phyloP scores from a whole-genome alignment of 2,329 filamentous ascomycete genomes.

The Fusarium palustre region DNA sequence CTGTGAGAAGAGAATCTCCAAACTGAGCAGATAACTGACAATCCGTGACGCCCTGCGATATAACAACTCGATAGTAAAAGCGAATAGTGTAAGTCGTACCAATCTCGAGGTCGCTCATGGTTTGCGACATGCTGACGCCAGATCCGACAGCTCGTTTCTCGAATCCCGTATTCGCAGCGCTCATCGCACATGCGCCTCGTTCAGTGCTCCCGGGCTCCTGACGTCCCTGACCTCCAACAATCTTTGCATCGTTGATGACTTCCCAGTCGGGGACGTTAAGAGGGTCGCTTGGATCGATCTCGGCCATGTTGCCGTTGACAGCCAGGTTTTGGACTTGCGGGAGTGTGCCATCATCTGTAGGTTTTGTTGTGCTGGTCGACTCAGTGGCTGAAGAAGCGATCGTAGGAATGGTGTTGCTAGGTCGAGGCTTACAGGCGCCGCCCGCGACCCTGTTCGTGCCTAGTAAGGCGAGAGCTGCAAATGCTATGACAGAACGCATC shows the following conservation, averaged over 20 bases:
- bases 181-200: conserved; percentile 8
- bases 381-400: background rate
- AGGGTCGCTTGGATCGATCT: background rate
- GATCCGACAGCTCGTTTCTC: background rate
- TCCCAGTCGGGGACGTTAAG: conserved; percentile 8
- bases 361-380: background rate
- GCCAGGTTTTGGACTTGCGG: conserved; percentile 6
- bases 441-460: background rate
- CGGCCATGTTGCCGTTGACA: conserved; percentile 14
- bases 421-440: conserved; percentile 7
- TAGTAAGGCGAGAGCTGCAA: background rate
- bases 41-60: background rate
- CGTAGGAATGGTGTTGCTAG: background rate
- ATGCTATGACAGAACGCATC: background rate
- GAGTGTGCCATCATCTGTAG: background rate
- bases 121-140: conserved; percentile 14
- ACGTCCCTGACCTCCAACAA: conserved; percentile 7
- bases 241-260: background rate
- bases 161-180: background rate
- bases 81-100: conserved; percentile 11
- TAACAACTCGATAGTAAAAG: conserved; percentile 14
- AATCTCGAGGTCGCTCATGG: background rate
- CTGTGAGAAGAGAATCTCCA: background rate
- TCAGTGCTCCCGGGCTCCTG: conserved; percentile 5
- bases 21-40: conserved; percentile 1